Conservation (phyloP, 495 filamentous ascomycete genomes). For the Hypoxylon perforatum region DNA sequence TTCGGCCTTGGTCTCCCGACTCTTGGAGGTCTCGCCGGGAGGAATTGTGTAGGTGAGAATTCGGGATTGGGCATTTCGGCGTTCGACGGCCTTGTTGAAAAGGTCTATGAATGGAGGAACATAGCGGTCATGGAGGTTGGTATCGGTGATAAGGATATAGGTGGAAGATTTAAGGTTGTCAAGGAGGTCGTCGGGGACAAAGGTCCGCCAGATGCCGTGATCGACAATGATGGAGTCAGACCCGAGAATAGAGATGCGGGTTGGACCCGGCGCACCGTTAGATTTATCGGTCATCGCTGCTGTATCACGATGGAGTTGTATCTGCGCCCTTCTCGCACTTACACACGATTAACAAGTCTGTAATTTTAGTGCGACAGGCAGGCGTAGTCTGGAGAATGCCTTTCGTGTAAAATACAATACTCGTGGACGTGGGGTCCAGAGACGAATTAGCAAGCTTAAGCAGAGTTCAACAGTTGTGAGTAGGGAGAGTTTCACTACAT, state of each 20-base stretch:
- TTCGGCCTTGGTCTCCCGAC: conserved; percentile 89
- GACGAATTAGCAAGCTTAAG: conserved; percentile 1
- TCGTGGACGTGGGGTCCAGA: neutral
- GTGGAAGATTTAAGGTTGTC: conserved; percentile 82
- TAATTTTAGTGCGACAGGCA: neutral
- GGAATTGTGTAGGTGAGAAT: conserved; percentile 88
- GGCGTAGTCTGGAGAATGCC: too few species aligned
- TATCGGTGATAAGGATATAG: conserved; percentile 96
- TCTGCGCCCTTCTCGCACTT: neutral
- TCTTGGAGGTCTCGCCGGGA: conserved; percentile 93
- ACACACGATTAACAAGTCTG: neutral
- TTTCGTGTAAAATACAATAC: too few species aligned
- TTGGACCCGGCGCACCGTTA: conserved; percentile 50
- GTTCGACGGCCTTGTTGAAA: conserved; percentile 69
- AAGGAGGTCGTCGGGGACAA: conserved; percentile 84
- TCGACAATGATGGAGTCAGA: conserved; percentile 88
- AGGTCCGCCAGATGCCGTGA: conserved; percentile 87
- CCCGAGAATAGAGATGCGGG: conserved; percentile 63
- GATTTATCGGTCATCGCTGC: conserved; percentile 30
- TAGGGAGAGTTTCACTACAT: conserved; percentile 13
- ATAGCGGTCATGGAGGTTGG: conserved; percentile 86
- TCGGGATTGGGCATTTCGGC: conserved; percentile 65
- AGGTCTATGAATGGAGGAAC: conserved; percentile 76
- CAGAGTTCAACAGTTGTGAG: conserved; percentile 14
- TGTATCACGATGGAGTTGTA: neutral